Evolutionary conservation across 176 grass and related monocot species (phyloP).

Genomic region (Carex pumila): DNA sequence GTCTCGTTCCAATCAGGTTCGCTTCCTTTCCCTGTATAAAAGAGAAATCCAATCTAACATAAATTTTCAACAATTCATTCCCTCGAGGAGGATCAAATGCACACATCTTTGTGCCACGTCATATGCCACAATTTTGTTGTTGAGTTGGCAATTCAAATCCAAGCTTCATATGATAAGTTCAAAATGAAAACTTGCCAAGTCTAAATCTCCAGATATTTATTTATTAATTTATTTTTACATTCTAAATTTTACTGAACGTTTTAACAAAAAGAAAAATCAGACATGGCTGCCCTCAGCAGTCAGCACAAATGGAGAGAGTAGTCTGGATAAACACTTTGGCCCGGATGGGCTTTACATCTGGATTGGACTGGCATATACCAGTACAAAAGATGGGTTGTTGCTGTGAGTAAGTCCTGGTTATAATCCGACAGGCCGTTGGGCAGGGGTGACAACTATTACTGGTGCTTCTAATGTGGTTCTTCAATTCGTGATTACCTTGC

Average conservation of each 20-base stretch:
- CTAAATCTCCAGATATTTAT: background rate
- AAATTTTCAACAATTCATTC: background rate
- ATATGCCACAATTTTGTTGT: background rate
- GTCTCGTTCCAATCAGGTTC: constrained; percentile 91
- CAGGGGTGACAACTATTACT: background rate
- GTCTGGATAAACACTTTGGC: background rate
- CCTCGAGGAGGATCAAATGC: background rate
- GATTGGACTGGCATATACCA: background rate
- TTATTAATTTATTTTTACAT: background rate
- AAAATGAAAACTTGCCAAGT: background rate
- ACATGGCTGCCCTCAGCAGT: background rate
- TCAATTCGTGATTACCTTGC: background rate
- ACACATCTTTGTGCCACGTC: background rate
- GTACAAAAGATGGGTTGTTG: background rate
- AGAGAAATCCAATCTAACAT: background rate
- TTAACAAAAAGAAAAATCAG: background rate
- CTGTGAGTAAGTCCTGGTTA: background rate
- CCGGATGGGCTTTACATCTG: background rate
- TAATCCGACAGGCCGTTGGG: background rate
- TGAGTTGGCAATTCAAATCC: background rate
- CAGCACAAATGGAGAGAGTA: background rate
- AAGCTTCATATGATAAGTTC: background rate
- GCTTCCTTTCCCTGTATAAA: constrained; percentile 38
- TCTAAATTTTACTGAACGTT: background rate
- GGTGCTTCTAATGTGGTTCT: background rate